Evolutionary conservation across 495 filamentous ascomycete genomes (phyloP), one percentile per base, ranked within the genome.

Genomic region (Diplogelasinospora grovesii): DNA sequence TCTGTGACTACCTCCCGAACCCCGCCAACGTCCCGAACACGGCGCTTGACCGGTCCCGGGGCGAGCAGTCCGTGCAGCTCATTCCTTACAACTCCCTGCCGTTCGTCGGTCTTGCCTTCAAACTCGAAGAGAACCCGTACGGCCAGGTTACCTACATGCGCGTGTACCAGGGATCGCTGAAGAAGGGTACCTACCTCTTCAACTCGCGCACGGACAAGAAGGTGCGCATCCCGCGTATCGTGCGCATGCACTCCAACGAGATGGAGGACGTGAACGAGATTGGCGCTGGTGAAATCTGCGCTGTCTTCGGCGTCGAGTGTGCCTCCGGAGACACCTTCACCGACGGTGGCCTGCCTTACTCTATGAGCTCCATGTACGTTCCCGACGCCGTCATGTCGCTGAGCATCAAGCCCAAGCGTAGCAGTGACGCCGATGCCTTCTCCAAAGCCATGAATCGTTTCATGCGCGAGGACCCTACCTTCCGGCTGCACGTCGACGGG

Each of bases 171-270:
- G 93, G 93, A 47, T 77, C 78, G 15, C 67, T 99, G 43, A 84
- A 75, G 63, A 97, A 93, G 73, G 85, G 88, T 28, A 71, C 82
- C 53, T 83, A 86, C 58, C 79, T 99, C 22, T 95, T 82, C 77
- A 99, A 99, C 57, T 86, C 92, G 8, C 82, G 90, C 45, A 88
- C 76, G 36, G 81, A 86, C 59, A 96, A 97, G 74, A 97, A 92
- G 68, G 82, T 99, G 59, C 92, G 94, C 64, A 80, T 97, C 43
- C 93, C 93, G 15, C 83, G 89, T 52, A 99, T 99, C 54, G 93
- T 99, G 33, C 85, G 93, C 31, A 99, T 99, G 93, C 93, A 99
- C 71, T 95, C 89, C 22, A 95, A 97, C 58, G 93, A 99, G 59
- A 92, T 99, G 93, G 93, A 97, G 64, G 93, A 99, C 49, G 85